Evolutionary conservation across 371 early-diverging fungal genomes (phyloP).

Genomic region (Umbelopsis sp.): DNA sequence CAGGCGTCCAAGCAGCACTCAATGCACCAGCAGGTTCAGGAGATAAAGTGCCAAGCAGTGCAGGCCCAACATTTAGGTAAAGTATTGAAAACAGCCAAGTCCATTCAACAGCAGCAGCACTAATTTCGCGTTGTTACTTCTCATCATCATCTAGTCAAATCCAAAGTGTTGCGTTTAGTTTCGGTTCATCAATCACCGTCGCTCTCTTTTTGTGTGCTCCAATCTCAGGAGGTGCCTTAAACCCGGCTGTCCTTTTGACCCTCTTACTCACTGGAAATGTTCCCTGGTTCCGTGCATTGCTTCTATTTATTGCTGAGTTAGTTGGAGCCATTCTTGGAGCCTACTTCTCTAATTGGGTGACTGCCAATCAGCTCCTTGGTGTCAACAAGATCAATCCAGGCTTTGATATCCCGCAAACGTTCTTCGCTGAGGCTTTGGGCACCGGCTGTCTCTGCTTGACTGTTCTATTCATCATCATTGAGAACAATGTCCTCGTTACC

Average conservation of each 20-base stretch:
- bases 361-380: conserved; percentile 35
- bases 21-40: conserved; percentile 23
- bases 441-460: conserved; percentile 49
- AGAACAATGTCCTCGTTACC: conserved; percentile 43
- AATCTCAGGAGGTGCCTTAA: conserved; percentile 61
- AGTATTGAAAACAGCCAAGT: too few species aligned
- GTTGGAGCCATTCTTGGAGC: conserved; percentile 62
- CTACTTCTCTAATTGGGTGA: conserved; percentile 40
- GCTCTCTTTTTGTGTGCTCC: conserved; percentile 46
- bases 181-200: conserved; percentile 46
- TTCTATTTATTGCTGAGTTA: conserved; percentile 56
- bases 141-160: conserved; percentile 25
- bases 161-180: conserved; percentile 50
- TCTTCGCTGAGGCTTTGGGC: conserved; percentile 54
- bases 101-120: too few species aligned
- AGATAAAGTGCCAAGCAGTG: conserved; percentile 19
- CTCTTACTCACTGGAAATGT: conserved; percentile 49
- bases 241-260: conserved; percentile 59
- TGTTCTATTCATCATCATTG: conserved; percentile 50
- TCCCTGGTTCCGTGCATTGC: conserved; percentile 36
- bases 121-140: background rate
- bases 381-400: conserved; percentile 41
- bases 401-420: conserved; percentile 42
- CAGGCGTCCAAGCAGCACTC: conserved; percentile 49
- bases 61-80: conserved; percentile 26